phyloP scores from a whole-genome alignment of 2,329 filamentous ascomycete genomes.

The Fusarium graminum region DNA sequence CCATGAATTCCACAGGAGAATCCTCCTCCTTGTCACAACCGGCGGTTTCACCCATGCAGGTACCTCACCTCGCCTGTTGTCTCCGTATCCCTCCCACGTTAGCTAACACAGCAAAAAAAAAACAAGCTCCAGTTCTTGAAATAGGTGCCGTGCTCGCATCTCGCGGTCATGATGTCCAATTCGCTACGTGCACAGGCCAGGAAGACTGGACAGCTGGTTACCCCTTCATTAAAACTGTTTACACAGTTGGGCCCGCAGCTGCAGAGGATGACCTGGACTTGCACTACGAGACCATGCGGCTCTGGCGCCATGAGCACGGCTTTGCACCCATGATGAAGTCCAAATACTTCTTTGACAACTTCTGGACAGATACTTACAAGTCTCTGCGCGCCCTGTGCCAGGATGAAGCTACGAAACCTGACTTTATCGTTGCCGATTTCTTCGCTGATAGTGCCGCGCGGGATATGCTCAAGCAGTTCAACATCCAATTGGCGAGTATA shows the following conservation, averaged over 20 bases:
- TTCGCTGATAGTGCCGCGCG: conserved; percentile 58
- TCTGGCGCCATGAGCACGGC: conserved; percentile 52
- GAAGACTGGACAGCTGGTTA: conserved; percentile 52
- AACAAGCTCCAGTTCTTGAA: conserved; percentile 54
- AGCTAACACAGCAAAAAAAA: conserved; percentile 11
- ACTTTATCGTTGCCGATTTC: conserved; percentile 60
- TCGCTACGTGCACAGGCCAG: conserved; percentile 56
- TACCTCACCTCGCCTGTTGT: conserved; percentile 7
- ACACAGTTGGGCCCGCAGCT: conserved; percentile 51
- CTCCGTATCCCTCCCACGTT: not conserved
- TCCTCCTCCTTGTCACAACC: conserved; percentile 53
- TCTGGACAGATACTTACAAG: conserved; percentile 52
- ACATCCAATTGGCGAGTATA: conserved; percentile 56
- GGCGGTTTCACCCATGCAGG: conserved; percentile 56
- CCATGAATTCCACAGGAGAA: conserved; percentile 30
- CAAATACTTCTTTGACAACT: conserved; percentile 56
- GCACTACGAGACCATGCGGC: conserved; percentile 55
- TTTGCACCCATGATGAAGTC: conserved; percentile 51
- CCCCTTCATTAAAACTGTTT: conserved; percentile 50
- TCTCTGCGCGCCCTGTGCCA: conserved; percentile 33
- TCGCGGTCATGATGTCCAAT: conserved; percentile 55
- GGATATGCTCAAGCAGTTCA: conserved; percentile 56
- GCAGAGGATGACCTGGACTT: conserved; percentile 48
- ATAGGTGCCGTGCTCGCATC: conserved; percentile 52
- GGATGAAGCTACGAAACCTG: conserved; percentile 49